phyloP scores from a whole-genome alignment of 345 rosid species.

The Linum tenue region DNA sequence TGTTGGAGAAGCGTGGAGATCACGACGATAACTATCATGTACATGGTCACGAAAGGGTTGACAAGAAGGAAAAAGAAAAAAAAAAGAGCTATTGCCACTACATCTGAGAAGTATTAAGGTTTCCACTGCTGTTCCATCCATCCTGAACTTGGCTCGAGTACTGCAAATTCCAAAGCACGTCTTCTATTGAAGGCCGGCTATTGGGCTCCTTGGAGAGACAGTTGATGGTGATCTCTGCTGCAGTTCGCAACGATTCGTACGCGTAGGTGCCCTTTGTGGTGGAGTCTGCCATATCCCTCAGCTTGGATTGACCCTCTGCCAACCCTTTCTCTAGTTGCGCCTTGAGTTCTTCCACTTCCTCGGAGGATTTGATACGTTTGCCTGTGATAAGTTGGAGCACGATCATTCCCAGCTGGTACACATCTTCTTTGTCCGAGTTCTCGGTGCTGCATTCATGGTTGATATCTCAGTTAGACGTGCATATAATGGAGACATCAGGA shows the following conservation, averaged over 20 bases:
- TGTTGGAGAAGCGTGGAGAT: no score
- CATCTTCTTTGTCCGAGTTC: slow-evolving; percentile 66
- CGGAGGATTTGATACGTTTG: slow-evolving; percentile 29
- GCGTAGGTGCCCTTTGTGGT: slow-evolving; percentile 59
- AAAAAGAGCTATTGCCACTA: background rate
- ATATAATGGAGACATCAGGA: background rate
- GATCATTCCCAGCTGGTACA: slow-evolving; percentile 73
- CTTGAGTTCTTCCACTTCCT: slow-evolving; percentile 49
- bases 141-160: slow-evolving; percentile 85
- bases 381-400: slow-evolving; percentile 63
- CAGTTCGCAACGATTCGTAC: slow-evolving; percentile 65
- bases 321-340: slow-evolving; percentile 53
- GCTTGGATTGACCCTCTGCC: slow-evolving; percentile 46
- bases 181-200: slow-evolving; percentile 76
- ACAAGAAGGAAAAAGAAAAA: no score
- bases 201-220: slow-evolving; percentile 54
- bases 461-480: background rate
- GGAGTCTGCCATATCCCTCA: slow-evolving; percentile 44
- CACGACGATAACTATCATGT: no score
- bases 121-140: slow-evolving; percentile 83
- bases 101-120: slow-evolving; percentile 29
- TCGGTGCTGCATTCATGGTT: slow-evolving; percentile 25
- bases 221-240: slow-evolving; percentile 57
- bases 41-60: no score
- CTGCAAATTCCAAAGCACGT: slow-evolving; percentile 89